Evolutionary conservation across 1,284 basidiomycete species (phyloP), one percentile per base, ranked within the genome.

Genomic region (Ceratobasidium sp.): DNA sequence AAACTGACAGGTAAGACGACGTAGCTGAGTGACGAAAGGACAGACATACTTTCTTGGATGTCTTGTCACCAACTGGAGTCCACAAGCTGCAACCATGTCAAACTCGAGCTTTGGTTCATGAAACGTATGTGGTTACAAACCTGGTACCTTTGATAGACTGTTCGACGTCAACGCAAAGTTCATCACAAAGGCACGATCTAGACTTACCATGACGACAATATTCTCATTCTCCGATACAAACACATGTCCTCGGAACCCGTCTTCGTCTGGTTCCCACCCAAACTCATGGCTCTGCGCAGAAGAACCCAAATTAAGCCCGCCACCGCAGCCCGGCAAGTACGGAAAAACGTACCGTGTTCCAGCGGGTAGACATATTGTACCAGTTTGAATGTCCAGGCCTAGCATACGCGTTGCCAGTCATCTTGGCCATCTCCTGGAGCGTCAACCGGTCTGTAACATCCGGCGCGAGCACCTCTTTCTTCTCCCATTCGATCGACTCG

Each of bases 211-310:
- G 15, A 99, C 89, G 76, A 97, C 89, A 0, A 94, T 97, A 6
- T 90, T 87, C 82, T 98, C 96, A 82, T 92, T 90, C 46, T 90
- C 89, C 9, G 94, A 91, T 61, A 90, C 85, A 82, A 96, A 96
- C 50, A 99, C 92, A 84, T 98, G 97, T 0, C 97, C 97, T 65
- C 97, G 90, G 81, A 99, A 93, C 0, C 97, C 97, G 82, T 96
- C 90, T 12, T 91, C 89, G 71, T 87, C 84, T 10, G 86, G 83
- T 75, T 78, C 93, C 96, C 96, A 99, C 0, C 98, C 98, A 83
- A 98, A 94, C 2, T 96, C 96, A 80, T 92, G 92, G 80, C 92
- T 94, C 93, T 95, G 79, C 48, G 33, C 42, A 48, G 23, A 79
- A 15, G 9, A 23, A 26, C 61, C 48, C n/a, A 44, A 28, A 46